Conservation (phyloP, 1,284 basidiomycete species). For the Ustilago trichophora region DNA sequence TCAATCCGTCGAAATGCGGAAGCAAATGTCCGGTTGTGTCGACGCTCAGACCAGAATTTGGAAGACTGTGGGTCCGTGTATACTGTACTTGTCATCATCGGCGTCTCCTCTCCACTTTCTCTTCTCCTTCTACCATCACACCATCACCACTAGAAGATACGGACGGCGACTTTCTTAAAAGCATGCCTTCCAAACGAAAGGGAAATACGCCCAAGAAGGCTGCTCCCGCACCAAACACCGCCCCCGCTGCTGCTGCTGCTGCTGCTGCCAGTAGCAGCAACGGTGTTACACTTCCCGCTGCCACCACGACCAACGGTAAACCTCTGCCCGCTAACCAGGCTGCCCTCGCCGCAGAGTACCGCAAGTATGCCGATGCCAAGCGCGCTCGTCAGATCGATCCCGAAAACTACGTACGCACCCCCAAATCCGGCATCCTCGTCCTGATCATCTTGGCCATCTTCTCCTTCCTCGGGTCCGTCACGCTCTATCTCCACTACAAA, state of each 20-base stretch:
- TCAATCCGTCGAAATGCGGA: too few relatives aligned
- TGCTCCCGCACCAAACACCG: constrained; percentile 3
- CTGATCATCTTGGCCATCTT: constrained; percentile 26
- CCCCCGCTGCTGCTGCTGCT: constrained; percentile 2
- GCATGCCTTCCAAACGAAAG: constrained; percentile 37
- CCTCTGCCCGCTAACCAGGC: constrained; percentile 9
- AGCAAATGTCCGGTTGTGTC: too few relatives aligned
- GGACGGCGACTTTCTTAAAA: too few relatives aligned
- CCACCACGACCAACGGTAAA: constrained; percentile 13
- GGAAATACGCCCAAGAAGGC: constrained; percentile 39
- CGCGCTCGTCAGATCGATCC: constrained; percentile 34
- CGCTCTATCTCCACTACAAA: constrained; percentile 58
- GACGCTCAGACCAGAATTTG: too few relatives aligned
- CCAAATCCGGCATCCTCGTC: constrained; percentile 42
- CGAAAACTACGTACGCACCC: constrained; percentile 35
- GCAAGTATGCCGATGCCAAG: constrained; percentile 18
- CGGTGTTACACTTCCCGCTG: constrained; percentile 4
- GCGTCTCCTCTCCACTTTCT: too few relatives aligned
- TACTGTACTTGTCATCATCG: too few relatives aligned
- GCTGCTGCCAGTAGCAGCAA: too few relatives aligned
- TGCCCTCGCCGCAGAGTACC: constrained; percentile 14
- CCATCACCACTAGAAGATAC: too few relatives aligned
- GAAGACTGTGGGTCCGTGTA: too few relatives aligned
- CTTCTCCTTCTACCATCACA: too few relatives aligned
- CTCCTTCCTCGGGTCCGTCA: constrained; percentile 37